These are phyloP conservation scores for Ocimum tenuiflorum DNA, from an alignment of 257 asterid genomes.

Conservation along the genomic window DNA sequence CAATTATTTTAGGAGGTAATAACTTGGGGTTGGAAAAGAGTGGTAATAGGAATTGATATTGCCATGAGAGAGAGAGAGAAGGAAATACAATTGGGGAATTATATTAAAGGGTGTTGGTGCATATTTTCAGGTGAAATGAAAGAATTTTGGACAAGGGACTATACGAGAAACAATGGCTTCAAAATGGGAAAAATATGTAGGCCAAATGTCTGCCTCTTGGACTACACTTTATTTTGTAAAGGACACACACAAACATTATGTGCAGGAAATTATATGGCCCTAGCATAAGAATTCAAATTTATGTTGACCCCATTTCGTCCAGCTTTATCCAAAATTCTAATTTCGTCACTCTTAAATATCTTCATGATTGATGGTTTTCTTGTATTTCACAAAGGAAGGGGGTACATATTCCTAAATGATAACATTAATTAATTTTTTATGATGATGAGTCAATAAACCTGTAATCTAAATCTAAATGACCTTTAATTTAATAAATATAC, in stretches of 20 bases:
- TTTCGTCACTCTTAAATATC: background rate
- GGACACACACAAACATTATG: conserved; percentile 27
- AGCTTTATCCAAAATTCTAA: background rate
- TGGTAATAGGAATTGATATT: background rate
- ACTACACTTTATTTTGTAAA: conserved; percentile 30
- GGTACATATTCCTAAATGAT: no score
- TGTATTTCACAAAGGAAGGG: no score
- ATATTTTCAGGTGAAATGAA: conserved; percentile 22
- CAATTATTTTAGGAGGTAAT: background rate
- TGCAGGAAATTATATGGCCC: conserved; percentile 12
- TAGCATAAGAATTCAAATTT: conserved; percentile 16
- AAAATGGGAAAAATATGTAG: conserved; percentile 37
- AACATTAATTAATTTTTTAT: no score
- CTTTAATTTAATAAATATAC: no score
- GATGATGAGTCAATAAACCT: no score
- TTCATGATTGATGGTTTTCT: no score
- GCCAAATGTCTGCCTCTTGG: conserved; percentile 41
- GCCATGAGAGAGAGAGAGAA: background rate
- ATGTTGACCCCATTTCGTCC: conserved; percentile 9
- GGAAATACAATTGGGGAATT: background rate
- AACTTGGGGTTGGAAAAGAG: background rate
- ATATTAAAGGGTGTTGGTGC: conserved; percentile 4
- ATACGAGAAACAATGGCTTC: conserved; percentile 20
- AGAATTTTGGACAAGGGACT: conserved; percentile 35
- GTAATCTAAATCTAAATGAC: no score